phyloP scores from a whole-genome alignment of 1,284 basidiomycete species.

The Sporisorium exsertum region DNA sequence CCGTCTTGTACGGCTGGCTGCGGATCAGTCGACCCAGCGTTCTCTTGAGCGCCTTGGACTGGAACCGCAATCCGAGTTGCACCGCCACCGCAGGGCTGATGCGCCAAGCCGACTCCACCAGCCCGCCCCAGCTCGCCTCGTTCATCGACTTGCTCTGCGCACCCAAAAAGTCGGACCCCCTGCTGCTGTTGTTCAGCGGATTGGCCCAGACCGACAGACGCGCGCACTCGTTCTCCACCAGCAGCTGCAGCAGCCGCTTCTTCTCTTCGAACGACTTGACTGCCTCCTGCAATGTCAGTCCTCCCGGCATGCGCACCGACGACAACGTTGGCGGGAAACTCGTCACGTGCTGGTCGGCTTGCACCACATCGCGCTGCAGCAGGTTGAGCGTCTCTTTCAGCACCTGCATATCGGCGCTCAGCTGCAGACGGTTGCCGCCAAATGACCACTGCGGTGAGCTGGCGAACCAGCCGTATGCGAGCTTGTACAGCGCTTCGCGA shows the following conservation, averaged over 20 bases:
- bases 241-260: conserved; percentile 74
- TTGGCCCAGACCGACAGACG: conserved; percentile 91
- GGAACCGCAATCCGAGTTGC: conserved; percentile 87
- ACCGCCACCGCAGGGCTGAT: conserved; percentile 85
- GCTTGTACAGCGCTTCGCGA: conserved; percentile 81
- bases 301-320: conserved; percentile 46
- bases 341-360: conserved; percentile 69
- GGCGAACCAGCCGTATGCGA: conserved; percentile 90
- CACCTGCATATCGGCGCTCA: conserved; percentile 87
- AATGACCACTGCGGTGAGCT: conserved; percentile 79
- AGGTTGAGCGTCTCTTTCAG: conserved; percentile 84
- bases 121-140: conserved; percentile 78
- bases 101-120: conserved; percentile 84
- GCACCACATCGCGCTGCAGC: conserved; percentile 79
- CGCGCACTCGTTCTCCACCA: conserved; percentile 90
- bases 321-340: conserved; percentile 52
- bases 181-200: conserved; percentile 78
- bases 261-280: conserved; percentile 30
- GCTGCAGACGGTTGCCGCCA: conserved; percentile 88
- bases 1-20: conserved; percentile 78
- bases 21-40: conserved; percentile 84
- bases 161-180: conserved; percentile 71
- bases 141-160: conserved; percentile 70
- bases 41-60: conserved; percentile 74
- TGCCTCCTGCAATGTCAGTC: conserved; percentile 51